phyloP scores from a whole-genome alignment of 2,329 filamentous ascomycete genomes.

The Aspergillus spinulosporus region DNA sequence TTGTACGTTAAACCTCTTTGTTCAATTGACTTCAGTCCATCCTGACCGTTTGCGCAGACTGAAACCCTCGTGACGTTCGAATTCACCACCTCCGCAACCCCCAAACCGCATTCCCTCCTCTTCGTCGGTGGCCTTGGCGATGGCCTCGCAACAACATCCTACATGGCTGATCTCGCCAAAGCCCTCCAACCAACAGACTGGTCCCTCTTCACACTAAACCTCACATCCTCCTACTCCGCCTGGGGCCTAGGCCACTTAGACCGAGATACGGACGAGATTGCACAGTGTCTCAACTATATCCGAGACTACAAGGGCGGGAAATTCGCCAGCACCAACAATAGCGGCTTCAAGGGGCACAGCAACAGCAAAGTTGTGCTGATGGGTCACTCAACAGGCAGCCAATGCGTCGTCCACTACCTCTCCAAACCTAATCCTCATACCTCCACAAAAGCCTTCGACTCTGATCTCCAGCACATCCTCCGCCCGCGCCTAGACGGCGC shows the following conservation, averaged over 20 bases:
- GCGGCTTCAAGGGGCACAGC: background rate
- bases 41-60: constrained; percentile 19
- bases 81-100: constrained; percentile 31
- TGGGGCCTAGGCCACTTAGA: constrained; percentile 57
- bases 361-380: constrained; percentile 60
- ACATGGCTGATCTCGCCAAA: constrained; percentile 52
- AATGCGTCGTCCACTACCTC: constrained; percentile 67
- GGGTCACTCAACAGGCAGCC: constrained; percentile 69
- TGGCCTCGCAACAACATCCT: constrained; percentile 56
- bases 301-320: constrained; percentile 35
- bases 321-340: constrained; percentile 11
- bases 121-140: constrained; percentile 62
- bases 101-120: constrained; percentile 52
- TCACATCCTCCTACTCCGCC: constrained; percentile 54
- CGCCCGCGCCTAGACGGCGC: constrained; percentile 66
- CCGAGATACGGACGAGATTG: constrained; percentile 57
- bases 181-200: constrained; percentile 52
- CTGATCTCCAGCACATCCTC: constrained; percentile 34
- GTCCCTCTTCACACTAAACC: constrained; percentile 54
- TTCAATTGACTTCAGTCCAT: background rate
- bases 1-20: constrained; percentile 27
- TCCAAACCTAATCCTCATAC: constrained; percentile 45
- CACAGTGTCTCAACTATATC: constrained; percentile 54
- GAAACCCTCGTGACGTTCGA: constrained; percentile 45
- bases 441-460: constrained; percentile 31